These are phyloP conservation scores for Mycotypha africana DNA, from an alignment of 371 early-diverging fungal genomes.

Conservation along the genomic window DNA sequence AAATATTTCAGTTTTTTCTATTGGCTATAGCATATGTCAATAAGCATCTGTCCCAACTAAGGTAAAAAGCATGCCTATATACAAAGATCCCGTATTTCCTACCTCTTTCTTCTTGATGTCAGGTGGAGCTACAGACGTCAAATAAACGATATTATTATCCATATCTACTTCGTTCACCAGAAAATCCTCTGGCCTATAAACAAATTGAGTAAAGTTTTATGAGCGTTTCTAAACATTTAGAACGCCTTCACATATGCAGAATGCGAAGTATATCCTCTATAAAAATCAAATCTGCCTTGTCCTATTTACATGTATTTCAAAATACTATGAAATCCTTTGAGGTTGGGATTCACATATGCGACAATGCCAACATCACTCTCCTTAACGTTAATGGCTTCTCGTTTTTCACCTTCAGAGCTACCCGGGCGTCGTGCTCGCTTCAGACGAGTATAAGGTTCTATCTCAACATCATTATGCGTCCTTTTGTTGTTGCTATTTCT, in stretches of 20 bases:
- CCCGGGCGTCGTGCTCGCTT: too few species aligned
- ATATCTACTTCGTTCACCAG: conserved; percentile 90
- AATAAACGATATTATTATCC: conserved; percentile 65
- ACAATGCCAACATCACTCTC: conserved; percentile 79
- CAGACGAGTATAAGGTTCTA: too few species aligned
- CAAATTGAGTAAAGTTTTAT: too few species aligned
- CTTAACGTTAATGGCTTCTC: conserved; percentile 5
- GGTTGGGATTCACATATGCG: conserved; percentile 56
- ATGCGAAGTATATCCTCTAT: too few species aligned
- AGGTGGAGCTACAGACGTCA: conserved; percentile 44
- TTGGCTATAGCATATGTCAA: too few species aligned
- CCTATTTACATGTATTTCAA: conserved; percentile 74
- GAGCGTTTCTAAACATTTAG: too few species aligned
- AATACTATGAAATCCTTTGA: conserved; percentile 66
- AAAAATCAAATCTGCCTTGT: conserved; percentile 1
- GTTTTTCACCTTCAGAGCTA: too few species aligned
- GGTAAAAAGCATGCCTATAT: too few species aligned
- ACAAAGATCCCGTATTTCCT: background rate
- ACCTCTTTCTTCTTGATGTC: conserved; percentile 15
- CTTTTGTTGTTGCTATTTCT: too few species aligned
- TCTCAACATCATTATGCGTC: too few species aligned
- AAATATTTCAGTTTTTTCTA: background rate
- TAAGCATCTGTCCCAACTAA: too few species aligned
- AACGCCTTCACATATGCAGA: too few species aligned
- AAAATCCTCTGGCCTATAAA: conserved; percentile 70